Evolutionary conservation across 2,329 filamentous ascomycete genomes (phyloP).

Genomic region (Colletotrichum tropicale): DNA sequence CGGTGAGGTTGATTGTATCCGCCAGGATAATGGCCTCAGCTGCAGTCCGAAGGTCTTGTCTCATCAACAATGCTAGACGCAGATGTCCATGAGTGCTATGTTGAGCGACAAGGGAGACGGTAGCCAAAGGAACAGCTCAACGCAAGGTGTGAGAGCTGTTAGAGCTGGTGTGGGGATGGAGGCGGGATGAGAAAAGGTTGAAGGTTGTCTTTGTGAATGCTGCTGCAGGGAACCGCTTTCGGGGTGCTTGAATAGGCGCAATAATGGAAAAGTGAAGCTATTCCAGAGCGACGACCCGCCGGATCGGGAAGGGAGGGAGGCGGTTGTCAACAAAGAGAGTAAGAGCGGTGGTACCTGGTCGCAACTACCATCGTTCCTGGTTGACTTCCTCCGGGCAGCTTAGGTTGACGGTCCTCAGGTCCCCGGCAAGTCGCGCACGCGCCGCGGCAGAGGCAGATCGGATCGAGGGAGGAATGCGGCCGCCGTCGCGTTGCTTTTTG

Average conservation of each 20-base stretch:
- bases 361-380: conserved; percentile 15
- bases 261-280: conserved; percentile 14
- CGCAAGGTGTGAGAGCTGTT: not conserved
- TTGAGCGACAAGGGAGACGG: conserved; percentile 11
- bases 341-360: conserved; percentile 11
- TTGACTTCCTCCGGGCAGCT: not conserved
- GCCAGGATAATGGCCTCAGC: not conserved
- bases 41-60: not conserved
- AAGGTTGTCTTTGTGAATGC: not conserved
- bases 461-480: not conserved
- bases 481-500: not conserved
- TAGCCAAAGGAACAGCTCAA: not conserved
- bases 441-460: not conserved
- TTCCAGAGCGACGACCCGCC: conserved; percentile 16
- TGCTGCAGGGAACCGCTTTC: conserved; percentile 1
- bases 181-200: not conserved
- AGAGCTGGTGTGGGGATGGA: not conserved
- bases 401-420: not conserved
- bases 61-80: conserved; percentile 10
- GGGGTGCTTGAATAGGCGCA: not conserved
- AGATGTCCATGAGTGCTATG: conserved; percentile 7
- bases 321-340: conserved; percentile 18
- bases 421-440: conserved; percentile 16
- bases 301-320: conserved; percentile 18
- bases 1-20: not conserved